Conservation (phyloP, 805 yeast genomes). For the Kodamaea fukazawae region DNA sequence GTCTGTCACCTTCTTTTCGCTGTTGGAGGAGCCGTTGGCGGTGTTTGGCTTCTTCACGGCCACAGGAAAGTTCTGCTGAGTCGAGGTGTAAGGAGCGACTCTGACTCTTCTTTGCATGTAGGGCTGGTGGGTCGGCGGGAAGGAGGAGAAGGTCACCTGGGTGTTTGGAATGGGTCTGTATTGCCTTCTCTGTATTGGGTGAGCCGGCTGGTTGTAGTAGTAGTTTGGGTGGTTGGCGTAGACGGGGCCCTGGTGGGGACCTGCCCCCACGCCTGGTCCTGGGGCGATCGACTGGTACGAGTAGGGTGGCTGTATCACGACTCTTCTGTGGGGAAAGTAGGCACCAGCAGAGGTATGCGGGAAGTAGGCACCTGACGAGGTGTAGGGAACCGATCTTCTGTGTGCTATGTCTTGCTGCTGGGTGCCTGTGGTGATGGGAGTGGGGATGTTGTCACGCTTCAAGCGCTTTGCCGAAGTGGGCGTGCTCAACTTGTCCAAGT, state of each 20-base stretch:
- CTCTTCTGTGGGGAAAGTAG: slow-evolving; percentile 9
- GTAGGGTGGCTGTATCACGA: too few relatives aligned
- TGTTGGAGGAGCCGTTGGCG: slow-evolving; percentile 1
- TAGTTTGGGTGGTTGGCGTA: slow-evolving; percentile 7
- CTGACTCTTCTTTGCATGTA: slow-evolving; percentile 12
- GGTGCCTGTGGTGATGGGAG: slow-evolving; percentile 22
- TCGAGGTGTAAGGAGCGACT: slow-evolving; percentile 12
- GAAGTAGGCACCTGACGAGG: slow-evolving; percentile 5
- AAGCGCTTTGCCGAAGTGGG: slow-evolving; percentile 25
- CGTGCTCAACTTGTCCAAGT: slow-evolving; percentile 16
- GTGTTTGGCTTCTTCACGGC: background rate
- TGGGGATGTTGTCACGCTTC: slow-evolving; percentile 32
- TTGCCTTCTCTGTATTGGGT: slow-evolving; percentile 12
- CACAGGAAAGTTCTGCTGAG: slow-evolving; percentile 3
- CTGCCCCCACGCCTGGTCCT: too few relatives aligned
- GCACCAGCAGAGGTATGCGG: slow-evolving; percentile 7
- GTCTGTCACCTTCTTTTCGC: slow-evolving; percentile 40
- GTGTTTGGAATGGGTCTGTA: slow-evolving; percentile 12
- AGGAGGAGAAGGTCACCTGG: slow-evolving; percentile 11
- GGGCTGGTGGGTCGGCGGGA: slow-evolving; percentile 7
- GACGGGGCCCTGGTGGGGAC: background rate
- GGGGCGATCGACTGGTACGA: too few relatives aligned
- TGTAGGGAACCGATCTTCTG: background rate
- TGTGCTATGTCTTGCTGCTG: too few relatives aligned
- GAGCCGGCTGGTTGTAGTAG: slow-evolving; percentile 9